Base-by-base conservation (phyloP, 208 protist genomes). In the Angomonas desouzai region DNA sequence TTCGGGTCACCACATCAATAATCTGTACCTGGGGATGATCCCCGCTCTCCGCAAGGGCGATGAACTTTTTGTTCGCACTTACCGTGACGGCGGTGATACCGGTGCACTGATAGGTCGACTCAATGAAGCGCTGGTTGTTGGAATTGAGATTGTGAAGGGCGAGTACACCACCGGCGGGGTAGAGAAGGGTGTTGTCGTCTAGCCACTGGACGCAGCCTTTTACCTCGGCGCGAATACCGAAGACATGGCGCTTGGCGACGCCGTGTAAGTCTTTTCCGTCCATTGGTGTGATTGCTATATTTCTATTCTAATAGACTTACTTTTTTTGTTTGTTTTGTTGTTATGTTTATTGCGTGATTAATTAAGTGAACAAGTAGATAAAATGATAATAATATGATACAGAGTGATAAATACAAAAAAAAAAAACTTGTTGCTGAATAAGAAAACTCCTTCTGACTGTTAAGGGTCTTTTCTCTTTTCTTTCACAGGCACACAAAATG, bases 21-120 rank as follows among this genome's bases (percentile, higher is more conserved):
- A 97, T 85, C 66, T 92, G 83, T 33, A 97, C 85, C 62, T 86
- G 77, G 11, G 87, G 81, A 34, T 68, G 38, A 10, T 79, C 51
- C 18, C 83, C 88, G 23, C 77, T 72, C 72, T 98, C 96, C 7
- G 96, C 94, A 30, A 98, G 80, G 43, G 97, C 97, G 28, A 98
- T 79, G 56, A 94, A 98, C 68, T 97, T 97, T 38, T 92, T 89
- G 68, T 98, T 98, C 1, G 87, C 81, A 38, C 82, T 92, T 49
- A 97, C 81, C 6, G 91, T 83, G 16, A 98, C 65, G 47, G 94
- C 88, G 3, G 93, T 97, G 74, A 98, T 88, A 48, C 78, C 96
- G 36, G 77, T 69, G 49, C 85, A 89, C 16, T 79, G 71, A 56
- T 89, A 75, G 20, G 64, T 72, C 11, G 77, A 74, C 49, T 90